Conservation (phyloP, 108 stramenopile genomes). For the Nannochloropsis gaditana region DNA sequence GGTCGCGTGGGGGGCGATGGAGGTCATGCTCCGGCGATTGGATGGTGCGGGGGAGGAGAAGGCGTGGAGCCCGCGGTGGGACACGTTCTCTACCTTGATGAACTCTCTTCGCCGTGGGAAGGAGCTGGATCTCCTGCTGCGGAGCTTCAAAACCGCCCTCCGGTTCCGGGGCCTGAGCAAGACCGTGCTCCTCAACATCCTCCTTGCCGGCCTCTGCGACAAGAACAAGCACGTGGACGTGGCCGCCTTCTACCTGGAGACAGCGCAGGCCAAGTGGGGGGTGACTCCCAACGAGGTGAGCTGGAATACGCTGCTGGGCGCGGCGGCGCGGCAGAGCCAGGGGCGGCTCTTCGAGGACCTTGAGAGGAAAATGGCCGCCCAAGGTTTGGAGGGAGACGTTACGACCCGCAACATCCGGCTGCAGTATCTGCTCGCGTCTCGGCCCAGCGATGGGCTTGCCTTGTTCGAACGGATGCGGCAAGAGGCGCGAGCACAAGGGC, state of each 20-base stretch:
- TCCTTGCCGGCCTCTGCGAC: neutral
- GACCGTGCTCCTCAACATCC: neutral
- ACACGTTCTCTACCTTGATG: neutral
- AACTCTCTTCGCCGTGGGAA: neutral
- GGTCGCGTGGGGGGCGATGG: neutral
- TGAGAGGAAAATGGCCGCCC: neutral
- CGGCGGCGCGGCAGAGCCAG: neutral
- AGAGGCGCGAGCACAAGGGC: neutral
- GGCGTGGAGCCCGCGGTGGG: neutral
- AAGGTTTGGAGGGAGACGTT: neutral
- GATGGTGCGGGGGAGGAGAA: neutral
- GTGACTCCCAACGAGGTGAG: neutral
- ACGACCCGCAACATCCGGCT: slow-evolving; percentile 1
- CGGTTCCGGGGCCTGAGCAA: neutral
- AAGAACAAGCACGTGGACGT: neutral
- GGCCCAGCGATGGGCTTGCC: neutral
- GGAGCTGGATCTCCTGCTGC: neutral
- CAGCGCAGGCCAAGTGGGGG: neutral
- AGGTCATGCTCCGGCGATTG: neutral
- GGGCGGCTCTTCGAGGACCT: neutral
- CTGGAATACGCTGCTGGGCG: slow-evolving; percentile 16
- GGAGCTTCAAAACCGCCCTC: neutral
- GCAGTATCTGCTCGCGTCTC: neutral
- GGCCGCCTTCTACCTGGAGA: neutral
- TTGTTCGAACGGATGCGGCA: neutral